phyloP scores from a whole-genome alignment of 2,329 filamentous ascomycete species.

The Lachnellula suecica region DNA sequence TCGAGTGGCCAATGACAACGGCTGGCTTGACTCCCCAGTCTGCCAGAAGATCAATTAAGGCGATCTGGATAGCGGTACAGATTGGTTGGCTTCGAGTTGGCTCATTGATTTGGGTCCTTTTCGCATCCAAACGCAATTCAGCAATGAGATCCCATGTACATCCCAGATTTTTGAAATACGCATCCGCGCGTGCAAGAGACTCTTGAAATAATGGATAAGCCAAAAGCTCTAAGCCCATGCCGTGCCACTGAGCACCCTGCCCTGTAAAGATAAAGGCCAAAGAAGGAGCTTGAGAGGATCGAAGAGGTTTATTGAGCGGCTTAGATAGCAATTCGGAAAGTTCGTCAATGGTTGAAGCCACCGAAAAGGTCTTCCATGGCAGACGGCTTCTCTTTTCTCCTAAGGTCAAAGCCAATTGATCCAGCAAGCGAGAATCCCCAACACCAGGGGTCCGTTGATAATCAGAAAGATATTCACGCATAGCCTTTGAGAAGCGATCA shows the following conservation, averaged over 20 bases:
- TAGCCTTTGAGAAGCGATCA: no score
- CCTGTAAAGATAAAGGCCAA: slow-evolving; percentile 28
- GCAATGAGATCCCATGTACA: slow-evolving; percentile 19
- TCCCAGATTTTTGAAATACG: slow-evolving; percentile 36
- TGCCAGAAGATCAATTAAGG: slow-evolving; percentile 42
- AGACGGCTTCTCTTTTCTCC: no score
- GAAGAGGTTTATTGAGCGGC: no score
- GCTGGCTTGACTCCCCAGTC: slow-evolving; percentile 41
- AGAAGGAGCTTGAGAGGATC: slow-evolving; percentile 11
- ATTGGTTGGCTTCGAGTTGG: slow-evolving; percentile 44
- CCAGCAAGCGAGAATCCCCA: no score
- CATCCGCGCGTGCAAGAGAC: slow-evolving; percentile 33
- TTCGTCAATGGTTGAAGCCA: no score
- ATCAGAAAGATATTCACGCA: no score
- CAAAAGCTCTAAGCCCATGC: slow-evolving; percentile 27
- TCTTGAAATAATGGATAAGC: slow-evolving; percentile 35
- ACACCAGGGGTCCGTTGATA: no score
- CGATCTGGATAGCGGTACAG: no score
- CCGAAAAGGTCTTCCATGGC: no score
- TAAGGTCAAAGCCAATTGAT: no score
- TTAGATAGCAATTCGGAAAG: no score
- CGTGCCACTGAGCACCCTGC: slow-evolving; percentile 29
- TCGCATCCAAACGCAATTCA: not conserved
- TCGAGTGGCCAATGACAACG: slow-evolving; percentile 45
- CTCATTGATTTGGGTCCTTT: slow-evolving; percentile 29